phyloP scores from a whole-genome alignment of 306 rosid species.

The Acacia confusa region DNA sequence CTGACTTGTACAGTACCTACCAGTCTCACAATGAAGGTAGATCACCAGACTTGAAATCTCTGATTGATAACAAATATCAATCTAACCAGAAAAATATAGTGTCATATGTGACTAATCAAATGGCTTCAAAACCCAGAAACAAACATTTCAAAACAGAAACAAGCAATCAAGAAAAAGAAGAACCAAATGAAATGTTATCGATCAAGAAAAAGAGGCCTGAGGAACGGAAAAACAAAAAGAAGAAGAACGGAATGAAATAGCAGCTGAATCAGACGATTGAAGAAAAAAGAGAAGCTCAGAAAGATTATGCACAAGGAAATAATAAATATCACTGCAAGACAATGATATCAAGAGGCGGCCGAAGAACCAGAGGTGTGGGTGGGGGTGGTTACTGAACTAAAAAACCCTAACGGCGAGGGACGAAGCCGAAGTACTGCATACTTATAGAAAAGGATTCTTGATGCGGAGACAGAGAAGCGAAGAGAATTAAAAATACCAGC shows the following conservation, averaged over 20 bases:
- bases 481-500: no score
- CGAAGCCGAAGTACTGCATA: not conserved
- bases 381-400: no score
- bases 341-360: not conserved
- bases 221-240: not conserved
- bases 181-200: not conserved
- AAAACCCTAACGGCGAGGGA: not conserved
- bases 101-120: not conserved
- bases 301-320: not conserved
- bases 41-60: conserved; percentile 36
- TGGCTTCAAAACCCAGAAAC: not conserved
- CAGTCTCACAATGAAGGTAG: not conserved
- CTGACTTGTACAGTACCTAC: conserved; percentile 39
- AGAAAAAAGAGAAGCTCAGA: not conserved
- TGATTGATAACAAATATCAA: not conserved
- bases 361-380: not conserved
- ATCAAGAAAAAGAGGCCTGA: not conserved
- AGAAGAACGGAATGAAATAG: not conserved
- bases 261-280: not conserved
- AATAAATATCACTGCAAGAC: not conserved
- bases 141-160: no score
- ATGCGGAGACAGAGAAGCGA: not conserved
- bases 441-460: not conserved
- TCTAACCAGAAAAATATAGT: no score
- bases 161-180: not conserved